Evolutionary conservation across 495 filamentous ascomycete species (phyloP), one percentile per base, ranked within the genome.

Genomic region (Jackrogersella multiformis): DNA sequence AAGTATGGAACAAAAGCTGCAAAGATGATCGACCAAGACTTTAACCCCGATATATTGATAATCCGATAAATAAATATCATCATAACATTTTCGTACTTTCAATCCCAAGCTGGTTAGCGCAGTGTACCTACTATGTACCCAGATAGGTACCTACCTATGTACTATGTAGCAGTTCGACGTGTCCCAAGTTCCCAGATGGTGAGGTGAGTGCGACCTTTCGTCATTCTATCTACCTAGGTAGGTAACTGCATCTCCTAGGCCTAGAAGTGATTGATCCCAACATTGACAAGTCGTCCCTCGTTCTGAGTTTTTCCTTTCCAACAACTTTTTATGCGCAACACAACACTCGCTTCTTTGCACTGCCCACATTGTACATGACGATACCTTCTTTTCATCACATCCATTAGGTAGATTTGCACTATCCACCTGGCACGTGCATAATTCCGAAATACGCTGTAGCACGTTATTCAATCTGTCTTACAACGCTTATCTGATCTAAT

Each of bases 141-240:
- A n/a, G n/a, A n/a, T n/a, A n/a, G n/a, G n/a, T n/a, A n/a, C n/a
- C n/a, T n/a, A n/a, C n/a, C n/a, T n/a, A n/a, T n/a, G n/a, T n/a
- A n/a, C n/a, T n/a, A n/a, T n/a, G n/a, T n/a, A n/a, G n/a, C 38
- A 56, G 20, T 34, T 63, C 53, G 39, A 68, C 46, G 38, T 63
- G 54, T 63, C 21, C 44, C 39, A 39, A 24, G 30, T 32, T n/a
- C n/a, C n/a, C n/a, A n/a, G n/a, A n/a, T n/a, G n/a, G n/a, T n/a
- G n/a, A n/a, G 64, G 64, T 42, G 26, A 56, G 57, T 62, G 44
- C 54, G 52, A 28, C 55, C 48, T 69, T 64, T 69, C 66, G 66
- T 69, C 66, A 60, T 63, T 56, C 60, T 20, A 38, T 68, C 26
- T n/a, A n/a, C n/a, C n/a, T n/a, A n/a, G n/a, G n/a, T n/a, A n/a